phyloP scores from a whole-genome alignment of 2,329 filamentous ascomycete species.

The Grosmannia huntii region DNA sequence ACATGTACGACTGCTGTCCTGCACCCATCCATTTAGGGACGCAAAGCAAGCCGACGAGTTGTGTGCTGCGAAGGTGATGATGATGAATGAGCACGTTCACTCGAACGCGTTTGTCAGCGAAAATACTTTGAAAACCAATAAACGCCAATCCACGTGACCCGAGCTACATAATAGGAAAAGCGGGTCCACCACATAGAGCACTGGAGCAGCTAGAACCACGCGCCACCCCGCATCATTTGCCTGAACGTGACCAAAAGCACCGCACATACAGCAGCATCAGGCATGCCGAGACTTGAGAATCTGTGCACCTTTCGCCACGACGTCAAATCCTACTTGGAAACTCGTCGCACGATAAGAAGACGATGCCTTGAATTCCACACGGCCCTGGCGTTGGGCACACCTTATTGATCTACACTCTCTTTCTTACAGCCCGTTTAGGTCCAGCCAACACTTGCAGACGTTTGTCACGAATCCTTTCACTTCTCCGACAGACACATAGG shows the following conservation, averaged over 20 bases:
- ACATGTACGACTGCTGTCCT: neutral
- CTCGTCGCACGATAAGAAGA: neutral
- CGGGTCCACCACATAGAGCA: neutral
- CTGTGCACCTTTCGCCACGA: neutral
- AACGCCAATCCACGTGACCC: neutral
- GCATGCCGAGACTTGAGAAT: neutral
- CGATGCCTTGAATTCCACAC: neutral
- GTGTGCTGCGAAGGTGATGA: neutral
- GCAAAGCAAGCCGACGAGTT: neutral
- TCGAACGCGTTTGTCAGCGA: neutral
- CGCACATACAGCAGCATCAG: neutral
- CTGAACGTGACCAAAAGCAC: neutral
- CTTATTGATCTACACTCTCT: neutral
- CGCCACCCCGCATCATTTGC: neutral
- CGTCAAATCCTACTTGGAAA: neutral
- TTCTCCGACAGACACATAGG: neutral
- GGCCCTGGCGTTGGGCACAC: neutral
- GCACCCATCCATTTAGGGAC: neutral
- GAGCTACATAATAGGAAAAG: too few species aligned
- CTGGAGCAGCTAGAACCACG: neutral
- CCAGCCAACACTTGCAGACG: neutral
- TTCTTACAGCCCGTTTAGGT: neutral
- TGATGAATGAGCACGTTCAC: neutral
- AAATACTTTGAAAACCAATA: neutral
- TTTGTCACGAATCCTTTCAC: neutral